These are phyloP conservation scores for Berberis thunbergii DNA, from an alignment of 164 flowering plant genomes.

Conservation along the genomic window DNA sequence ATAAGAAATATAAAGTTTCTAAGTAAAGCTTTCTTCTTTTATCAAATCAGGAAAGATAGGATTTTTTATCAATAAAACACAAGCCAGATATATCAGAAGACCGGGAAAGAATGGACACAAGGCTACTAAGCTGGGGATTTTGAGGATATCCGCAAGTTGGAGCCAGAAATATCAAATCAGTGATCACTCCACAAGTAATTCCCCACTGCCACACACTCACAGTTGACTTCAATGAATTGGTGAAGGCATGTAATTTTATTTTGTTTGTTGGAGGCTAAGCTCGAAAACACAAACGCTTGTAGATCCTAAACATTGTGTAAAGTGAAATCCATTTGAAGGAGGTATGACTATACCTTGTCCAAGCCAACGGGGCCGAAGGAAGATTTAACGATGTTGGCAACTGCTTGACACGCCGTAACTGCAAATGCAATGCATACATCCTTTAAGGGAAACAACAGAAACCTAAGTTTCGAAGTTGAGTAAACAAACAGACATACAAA, in stretches of 20 bases:
- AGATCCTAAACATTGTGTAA: neutral
- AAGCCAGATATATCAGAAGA: no score
- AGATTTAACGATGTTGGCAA: constrained; percentile 85
- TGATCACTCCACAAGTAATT: no score
- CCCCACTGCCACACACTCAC: neutral
- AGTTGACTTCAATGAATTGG: neutral
- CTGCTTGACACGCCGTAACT: constrained; percentile 89
- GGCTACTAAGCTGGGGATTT: no score
- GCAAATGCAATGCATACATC: constrained; percentile 10
- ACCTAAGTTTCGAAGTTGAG: neutral
- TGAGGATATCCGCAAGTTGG: no score
- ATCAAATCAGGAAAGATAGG: no score
- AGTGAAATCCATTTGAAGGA: neutral
- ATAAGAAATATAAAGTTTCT: no score
- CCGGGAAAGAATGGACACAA: no score
- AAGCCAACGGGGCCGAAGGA: constrained; percentile 97
- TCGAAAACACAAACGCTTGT: neutral
- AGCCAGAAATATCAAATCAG: no score
- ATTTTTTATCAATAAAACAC: no score
- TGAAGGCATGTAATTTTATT: neutral
- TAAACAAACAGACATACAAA: neutral
- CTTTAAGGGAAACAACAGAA: neutral
- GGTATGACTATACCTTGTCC: constrained; percentile 55
- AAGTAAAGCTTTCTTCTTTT: no score
- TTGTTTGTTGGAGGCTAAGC: neutral